Evolutionary conservation across 495 filamentous ascomycete genomes (phyloP), one percentile per base, ranked within the genome.

Genomic region (Podospora comata): DNA sequence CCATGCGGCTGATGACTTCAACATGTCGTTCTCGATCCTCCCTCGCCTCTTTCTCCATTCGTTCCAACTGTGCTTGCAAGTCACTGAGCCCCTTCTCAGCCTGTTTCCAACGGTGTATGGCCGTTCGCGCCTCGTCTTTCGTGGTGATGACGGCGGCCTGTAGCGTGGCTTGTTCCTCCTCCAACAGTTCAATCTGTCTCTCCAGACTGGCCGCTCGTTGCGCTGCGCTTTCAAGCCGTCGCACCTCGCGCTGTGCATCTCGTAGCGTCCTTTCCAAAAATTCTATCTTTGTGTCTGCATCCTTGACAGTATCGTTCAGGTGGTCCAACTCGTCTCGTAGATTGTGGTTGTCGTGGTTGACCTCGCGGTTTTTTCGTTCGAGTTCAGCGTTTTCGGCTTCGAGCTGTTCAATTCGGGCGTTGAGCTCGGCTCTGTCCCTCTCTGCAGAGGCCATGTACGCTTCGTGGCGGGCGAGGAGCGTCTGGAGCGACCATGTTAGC

Each of bases 391-490:
- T 96, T 69, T 96, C 90, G 62, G 77, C 79, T 78, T 97, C 93
- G 20, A 99, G 80, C 68, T 82, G 81, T 66, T 91, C 89, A 71
- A 97, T 91, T 57, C 83, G 90, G 53, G 82, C 79, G 15, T 84
- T 82, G 81, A 96, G 87, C 34, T 86, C 87, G 58, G 79, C 77
- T 18, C 95, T 89, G 73, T 97, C 92, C 64, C 88, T 85, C 82
- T 96, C 93, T 63, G 92, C 91, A 75, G 97, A 92, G 20, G 88
- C 89, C 83, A 97, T 92, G 77, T 96, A 97, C 54, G 89, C 87
- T 80, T 97, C 94, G 85, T 98, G 94, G 66, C 94, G 91, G 62
- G 90, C 87, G 19, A 99, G 87, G 53, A 99, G 82, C 44, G 94
- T 92, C 94, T 97, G 89, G 64, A 92, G 79, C 55, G 88, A 78